These are phyloP conservation scores for Alternaria longipes DNA, from an alignment of 2,329 filamentous ascomycete genomes.

Conservation along the genomic window DNA sequence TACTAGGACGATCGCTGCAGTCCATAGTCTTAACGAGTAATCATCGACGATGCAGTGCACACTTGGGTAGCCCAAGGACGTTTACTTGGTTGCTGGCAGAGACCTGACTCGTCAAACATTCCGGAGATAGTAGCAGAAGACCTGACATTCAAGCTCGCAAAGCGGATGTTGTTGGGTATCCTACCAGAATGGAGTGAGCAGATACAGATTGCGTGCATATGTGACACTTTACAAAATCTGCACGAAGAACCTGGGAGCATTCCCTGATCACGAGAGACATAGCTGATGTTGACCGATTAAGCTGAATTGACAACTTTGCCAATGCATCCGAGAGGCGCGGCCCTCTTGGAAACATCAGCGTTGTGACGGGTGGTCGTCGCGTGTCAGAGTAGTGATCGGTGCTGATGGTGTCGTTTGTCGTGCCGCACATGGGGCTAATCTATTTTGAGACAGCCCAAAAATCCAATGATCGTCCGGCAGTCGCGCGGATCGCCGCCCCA, in stretches of 20 bases:
- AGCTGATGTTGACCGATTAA: background rate
- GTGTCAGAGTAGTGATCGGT: slow-evolving; percentile 21
- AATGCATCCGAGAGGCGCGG: slow-evolving; percentile 1
- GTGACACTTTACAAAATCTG: background rate
- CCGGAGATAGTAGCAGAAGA: background rate
- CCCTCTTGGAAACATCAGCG: slow-evolving; percentile 2
- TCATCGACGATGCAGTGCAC: slow-evolving; percentile 1
- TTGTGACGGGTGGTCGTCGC: slow-evolving; percentile 15
- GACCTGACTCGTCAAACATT: background rate
- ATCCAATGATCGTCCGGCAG: slow-evolving; percentile 20
- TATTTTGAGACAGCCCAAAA: slow-evolving; percentile 24
- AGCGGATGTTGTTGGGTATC: background rate
- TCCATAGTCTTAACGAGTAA: background rate
- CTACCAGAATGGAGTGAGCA: slow-evolving; percentile 4
- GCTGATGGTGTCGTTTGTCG: slow-evolving; percentile 26
- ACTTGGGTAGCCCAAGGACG: background rate
- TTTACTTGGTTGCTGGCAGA: background rate
- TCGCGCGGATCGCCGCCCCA: slow-evolving; percentile 12
- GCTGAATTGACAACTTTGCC: slow-evolving; percentile 1
- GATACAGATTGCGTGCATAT: slow-evolving; percentile 3
- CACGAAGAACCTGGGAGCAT: background rate
- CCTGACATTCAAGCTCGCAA: background rate
- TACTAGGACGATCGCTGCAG: slow-evolving; percentile 5
- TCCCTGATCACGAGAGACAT: background rate
- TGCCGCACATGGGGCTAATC: slow-evolving; percentile 25